phyloP scores from a whole-genome alignment of 306 rosid species.

The Oemleria cerasiformis region DNA sequence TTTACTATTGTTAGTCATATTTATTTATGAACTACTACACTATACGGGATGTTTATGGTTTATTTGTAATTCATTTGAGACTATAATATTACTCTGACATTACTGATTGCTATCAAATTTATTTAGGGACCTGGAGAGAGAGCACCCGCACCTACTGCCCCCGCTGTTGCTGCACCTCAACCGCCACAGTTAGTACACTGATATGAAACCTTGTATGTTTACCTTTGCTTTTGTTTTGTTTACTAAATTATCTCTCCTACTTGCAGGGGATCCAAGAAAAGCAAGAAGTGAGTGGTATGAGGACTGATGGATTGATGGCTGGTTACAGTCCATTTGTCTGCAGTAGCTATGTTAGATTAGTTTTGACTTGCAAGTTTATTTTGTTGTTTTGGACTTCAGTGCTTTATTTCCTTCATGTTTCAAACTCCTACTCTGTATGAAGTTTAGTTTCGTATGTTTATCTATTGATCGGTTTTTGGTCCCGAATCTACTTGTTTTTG shows the following conservation, averaged over 20 bases:
- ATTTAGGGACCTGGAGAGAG: conserved; percentile 81
- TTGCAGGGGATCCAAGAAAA: conserved; percentile 71
- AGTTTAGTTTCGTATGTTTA: conserved; percentile 3
- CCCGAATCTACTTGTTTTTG: not conserved
- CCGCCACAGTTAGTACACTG: conserved; percentile 56
- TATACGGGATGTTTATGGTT: not conserved
- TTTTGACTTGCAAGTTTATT: conserved; percentile 38
- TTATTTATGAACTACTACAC: not conserved
- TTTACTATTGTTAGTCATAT: no score
- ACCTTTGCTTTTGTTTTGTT: not conserved
- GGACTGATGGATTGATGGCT: conserved; percentile 17
- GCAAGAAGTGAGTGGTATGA: conserved; percentile 56
- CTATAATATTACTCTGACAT: conserved; percentile 1
- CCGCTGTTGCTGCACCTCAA: conserved; percentile 45
- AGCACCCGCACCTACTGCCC: conserved; percentile 29
- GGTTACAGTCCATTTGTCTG: conserved; percentile 9
- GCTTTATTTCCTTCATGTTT: conserved; percentile 29
- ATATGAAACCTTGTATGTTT: not conserved
- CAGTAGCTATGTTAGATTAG: conserved; percentile 36
- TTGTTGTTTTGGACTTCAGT: conserved; percentile 40
- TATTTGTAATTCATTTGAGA: no score
- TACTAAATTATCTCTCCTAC: not conserved
- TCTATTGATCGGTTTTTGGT: conserved; percentile 12
- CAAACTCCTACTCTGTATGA: conserved; percentile 24
- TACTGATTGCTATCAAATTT: not conserved